phyloP scores from a whole-genome alignment of 768 basidiomycete species.

The Lactifluus pinguis region DNA sequence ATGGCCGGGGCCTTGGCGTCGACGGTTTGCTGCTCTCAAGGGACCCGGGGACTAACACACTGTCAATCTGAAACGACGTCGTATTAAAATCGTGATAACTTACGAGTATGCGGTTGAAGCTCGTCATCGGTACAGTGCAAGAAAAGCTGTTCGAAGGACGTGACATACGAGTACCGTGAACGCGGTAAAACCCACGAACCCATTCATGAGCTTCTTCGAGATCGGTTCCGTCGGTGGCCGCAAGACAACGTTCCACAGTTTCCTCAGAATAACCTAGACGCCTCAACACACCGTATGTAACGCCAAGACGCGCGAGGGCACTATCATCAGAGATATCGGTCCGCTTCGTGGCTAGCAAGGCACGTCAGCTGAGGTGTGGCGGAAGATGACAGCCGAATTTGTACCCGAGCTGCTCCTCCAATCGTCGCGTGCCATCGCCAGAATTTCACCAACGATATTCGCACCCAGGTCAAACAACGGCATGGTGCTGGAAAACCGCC shows the following conservation, averaged over 20 bases:
- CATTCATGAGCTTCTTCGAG: constrained; percentile 89
- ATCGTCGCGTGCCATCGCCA: constrained; percentile 30
- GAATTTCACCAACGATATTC: constrained; percentile 45
- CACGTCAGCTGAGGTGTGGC: background rate
- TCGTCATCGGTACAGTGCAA: constrained; percentile 56
- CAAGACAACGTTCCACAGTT: constrained; percentile 63
- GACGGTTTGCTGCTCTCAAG: background rate
- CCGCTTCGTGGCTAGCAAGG: constrained; percentile 27
- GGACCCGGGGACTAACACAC: background rate
- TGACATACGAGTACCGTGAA: background rate
- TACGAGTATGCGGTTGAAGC: constrained; percentile 35
- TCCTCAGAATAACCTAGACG: constrained; percentile 68
- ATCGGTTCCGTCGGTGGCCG: constrained; percentile 52
- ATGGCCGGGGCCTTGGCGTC: background rate
- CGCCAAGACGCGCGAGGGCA: constrained; percentile 54
- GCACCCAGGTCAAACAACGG: constrained; percentile 56
- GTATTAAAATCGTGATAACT: constrained; percentile 2
- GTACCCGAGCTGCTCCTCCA: constrained; percentile 31
- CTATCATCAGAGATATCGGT: constrained; percentile 64
- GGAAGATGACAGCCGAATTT: background rate
- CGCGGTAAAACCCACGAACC: constrained; percentile 39
- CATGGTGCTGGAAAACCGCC: constrained; percentile 58
- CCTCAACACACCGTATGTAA: constrained; percentile 73
- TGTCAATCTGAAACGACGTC: background rate
- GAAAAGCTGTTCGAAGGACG: constrained; percentile 42